A percentile compares a stretch with the other conserved stretches of the same genome.
phyloP scores from a whole-genome alignment of 1,284 basidiomycete species.

The Anthracocystis panici-leucophaei region DNA sequence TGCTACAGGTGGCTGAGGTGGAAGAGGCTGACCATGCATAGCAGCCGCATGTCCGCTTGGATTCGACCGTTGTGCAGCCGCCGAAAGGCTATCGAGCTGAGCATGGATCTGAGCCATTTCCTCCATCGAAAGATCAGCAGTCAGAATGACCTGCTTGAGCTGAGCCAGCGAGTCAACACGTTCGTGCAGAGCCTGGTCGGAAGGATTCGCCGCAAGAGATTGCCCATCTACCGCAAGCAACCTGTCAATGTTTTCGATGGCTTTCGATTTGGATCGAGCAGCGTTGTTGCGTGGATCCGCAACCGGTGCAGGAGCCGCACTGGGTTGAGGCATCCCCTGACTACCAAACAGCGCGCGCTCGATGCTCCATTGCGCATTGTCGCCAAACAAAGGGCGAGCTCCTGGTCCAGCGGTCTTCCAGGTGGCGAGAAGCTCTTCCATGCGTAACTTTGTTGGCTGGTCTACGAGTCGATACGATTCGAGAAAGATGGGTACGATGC shows the following conservation, averaged over 20 bases:
- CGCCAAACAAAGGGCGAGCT: conserved; percentile 61
- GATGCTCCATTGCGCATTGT: conserved; percentile 61
- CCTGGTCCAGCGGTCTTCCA: conserved; percentile 63
- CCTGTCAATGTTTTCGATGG: conserved; percentile 62
- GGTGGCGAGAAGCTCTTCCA: conserved; percentile 67
- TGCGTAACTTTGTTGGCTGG: conserved; percentile 60
- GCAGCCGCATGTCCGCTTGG: conserved; percentile 61
- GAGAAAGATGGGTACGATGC: conserved; percentile 63
- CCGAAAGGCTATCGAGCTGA: conserved; percentile 78
- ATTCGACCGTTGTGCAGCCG: conserved; percentile 15
- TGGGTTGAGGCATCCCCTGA: conserved; percentile 48
- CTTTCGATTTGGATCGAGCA: conserved; percentile 42
- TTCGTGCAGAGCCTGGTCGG: conserved; percentile 33
- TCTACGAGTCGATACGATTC: conserved; percentile 68
- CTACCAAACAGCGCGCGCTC: conserved; percentile 63
- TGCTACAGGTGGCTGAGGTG: conserved; percentile 6
- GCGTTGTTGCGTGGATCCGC: conserved; percentile 28
- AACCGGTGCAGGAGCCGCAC: conserved; percentile 14
- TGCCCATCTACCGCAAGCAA: conserved; percentile 56
- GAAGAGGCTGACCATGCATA: conserved; percentile 32
- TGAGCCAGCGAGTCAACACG: conserved; percentile 70
- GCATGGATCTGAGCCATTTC: conserved; percentile 83
- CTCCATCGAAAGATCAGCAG: conserved; percentile 79
- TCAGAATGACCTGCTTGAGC: conserved; percentile 81
- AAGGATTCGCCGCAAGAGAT: conserved; percentile 49